Conservation (phyloP, 2,329 filamentous ascomycete genomes). For the Diaporthe sp. region DNA sequence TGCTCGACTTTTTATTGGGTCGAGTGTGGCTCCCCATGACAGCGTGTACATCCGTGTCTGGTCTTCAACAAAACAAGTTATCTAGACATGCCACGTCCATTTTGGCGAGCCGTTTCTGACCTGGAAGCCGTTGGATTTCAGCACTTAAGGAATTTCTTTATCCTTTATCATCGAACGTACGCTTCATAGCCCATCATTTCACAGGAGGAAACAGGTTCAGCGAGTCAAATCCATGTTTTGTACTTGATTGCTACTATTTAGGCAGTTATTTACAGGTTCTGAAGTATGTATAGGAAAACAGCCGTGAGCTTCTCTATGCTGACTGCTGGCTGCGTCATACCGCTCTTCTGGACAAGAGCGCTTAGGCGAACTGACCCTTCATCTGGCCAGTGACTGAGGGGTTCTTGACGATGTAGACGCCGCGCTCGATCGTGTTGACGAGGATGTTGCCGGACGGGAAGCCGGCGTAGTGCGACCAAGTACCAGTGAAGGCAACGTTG, state of each 20-base stretch:
- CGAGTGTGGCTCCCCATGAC: not conserved
- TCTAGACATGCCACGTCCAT: not conserved
- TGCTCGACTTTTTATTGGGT: not conserved
- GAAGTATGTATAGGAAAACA: constrained; percentile 15
- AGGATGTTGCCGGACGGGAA: constrained; percentile 54
- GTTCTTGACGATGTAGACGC: constrained; percentile 52
- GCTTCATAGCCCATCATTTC: too few species aligned
- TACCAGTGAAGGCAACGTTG: constrained; percentile 53
- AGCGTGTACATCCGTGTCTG: not conserved
- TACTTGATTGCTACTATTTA: not conserved
- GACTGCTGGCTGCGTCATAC: not conserved
- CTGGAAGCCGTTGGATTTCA: too few species aligned
- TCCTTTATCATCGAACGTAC: too few species aligned
- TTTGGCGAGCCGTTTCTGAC: not conserved
- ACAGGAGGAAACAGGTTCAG: not conserved
- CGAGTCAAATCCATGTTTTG: not conserved
- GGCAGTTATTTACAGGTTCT: constrained; percentile 12
- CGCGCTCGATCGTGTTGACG: constrained; percentile 62
- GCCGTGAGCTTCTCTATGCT: not conserved
- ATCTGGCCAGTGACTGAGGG: constrained; percentile 25
- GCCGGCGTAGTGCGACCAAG: constrained; percentile 59
- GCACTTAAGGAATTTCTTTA: not conserved
- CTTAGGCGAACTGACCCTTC: constrained; percentile 24
- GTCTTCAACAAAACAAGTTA: not conserved
- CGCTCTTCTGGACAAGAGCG: not conserved